A percentile compares a stretch with the other conserved stretches of the same genome.
Evolutionary conservation across 1,139 yeast genomes (phyloP).

Genomic region (Geotrichum cucujoidarum): DNA sequence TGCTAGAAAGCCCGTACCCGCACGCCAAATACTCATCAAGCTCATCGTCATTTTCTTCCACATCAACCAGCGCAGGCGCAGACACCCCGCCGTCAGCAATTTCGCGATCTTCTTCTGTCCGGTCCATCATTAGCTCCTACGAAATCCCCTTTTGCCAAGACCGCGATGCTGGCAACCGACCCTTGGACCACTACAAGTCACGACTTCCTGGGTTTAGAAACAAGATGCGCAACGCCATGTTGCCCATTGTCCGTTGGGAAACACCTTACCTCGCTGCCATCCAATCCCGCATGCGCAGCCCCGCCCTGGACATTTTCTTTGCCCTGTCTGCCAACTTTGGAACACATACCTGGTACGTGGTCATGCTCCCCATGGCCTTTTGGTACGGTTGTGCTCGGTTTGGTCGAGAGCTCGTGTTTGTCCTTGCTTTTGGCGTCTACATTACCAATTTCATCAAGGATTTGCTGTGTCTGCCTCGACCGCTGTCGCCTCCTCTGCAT

Average conservation of each 20-base stretch:
- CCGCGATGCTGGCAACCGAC: slow-evolving; percentile 68
- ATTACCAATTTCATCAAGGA: slow-evolving; percentile 77
- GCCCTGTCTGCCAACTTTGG: slow-evolving; percentile 89
- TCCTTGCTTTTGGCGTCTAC: slow-evolving; percentile 81
- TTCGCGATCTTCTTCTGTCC: slow-evolving; percentile 28
- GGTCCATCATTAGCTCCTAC: slow-evolving; percentile 28
- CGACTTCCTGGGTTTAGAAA: slow-evolving; percentile 59
- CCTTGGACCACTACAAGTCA: slow-evolving; percentile 58
- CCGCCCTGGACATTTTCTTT: slow-evolving; percentile 65
- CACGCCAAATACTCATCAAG: neutral
- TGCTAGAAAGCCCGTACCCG: neutral
- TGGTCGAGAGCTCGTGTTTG: slow-evolving; percentile 63
- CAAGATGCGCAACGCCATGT: slow-evolving; percentile 48
- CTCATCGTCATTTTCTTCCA: slow-evolving; percentile 12
- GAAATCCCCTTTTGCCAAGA: slow-evolving; percentile 29
- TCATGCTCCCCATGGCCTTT: slow-evolving; percentile 76
- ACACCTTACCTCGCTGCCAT: slow-evolving; percentile 55
- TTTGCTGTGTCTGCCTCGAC: slow-evolving; percentile 83
- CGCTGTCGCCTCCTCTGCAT: slow-evolving; percentile 85
- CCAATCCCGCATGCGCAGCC: slow-evolving; percentile 51
- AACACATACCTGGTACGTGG: slow-evolving; percentile 86
- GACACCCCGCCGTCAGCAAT: slow-evolving; percentile 7
- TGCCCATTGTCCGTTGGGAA: slow-evolving; percentile 63
- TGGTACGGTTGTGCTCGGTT: slow-evolving; percentile 71
- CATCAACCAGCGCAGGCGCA: slow-evolving; percentile 6